These are phyloP conservation scores for Penicillium argentinense DNA, from an alignment of 495 filamentous ascomycete genomes.

Conservation along the genomic window DNA sequence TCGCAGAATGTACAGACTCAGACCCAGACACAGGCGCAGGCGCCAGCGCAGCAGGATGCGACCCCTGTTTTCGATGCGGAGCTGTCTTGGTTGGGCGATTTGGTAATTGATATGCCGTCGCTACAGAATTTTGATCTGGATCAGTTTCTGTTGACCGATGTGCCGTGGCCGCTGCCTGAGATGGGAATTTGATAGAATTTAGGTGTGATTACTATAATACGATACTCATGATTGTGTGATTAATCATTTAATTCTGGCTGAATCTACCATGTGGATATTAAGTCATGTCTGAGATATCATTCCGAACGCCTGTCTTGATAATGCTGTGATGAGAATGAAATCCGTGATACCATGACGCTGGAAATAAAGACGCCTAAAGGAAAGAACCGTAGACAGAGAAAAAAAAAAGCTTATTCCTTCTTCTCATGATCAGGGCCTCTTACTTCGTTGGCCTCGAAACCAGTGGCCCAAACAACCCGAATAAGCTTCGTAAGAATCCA, in stretches of 20 bases:
- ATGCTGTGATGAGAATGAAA: slow-evolving; percentile 3
- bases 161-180: slow-evolving; percentile 32
- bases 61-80: slow-evolving; percentile 25
- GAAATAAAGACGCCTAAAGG: neutral
- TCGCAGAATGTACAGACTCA: slow-evolving; percentile 1
- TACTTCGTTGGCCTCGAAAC: slow-evolving; percentile 5
- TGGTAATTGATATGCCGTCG: slow-evolving; percentile 46
- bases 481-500: slow-evolving; percentile 73
- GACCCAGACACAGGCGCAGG: neutral
- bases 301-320: slow-evolving; percentile 1
- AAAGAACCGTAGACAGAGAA: neutral
- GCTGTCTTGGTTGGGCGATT: slow-evolving; percentile 45
- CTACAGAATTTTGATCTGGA: slow-evolving; percentile 48
- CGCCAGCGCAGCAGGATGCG: slow-evolving; percentile 5
- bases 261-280: no score
- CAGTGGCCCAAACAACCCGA: slow-evolving; percentile 34
- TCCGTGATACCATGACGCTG: slow-evolving; percentile 6
- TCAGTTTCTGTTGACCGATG: slow-evolving; percentile 33
- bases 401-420: slow-evolving; percentile 18
- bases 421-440: slow-evolving; percentile 16
- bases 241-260: no score
- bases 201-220: no score
- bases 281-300: neutral
- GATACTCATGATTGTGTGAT: neutral
- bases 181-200: slow-evolving; percentile 25